phyloP scores from a whole-genome alignment of 192 early-diverging fungal species.

The Mortierella hygrophila region DNA sequence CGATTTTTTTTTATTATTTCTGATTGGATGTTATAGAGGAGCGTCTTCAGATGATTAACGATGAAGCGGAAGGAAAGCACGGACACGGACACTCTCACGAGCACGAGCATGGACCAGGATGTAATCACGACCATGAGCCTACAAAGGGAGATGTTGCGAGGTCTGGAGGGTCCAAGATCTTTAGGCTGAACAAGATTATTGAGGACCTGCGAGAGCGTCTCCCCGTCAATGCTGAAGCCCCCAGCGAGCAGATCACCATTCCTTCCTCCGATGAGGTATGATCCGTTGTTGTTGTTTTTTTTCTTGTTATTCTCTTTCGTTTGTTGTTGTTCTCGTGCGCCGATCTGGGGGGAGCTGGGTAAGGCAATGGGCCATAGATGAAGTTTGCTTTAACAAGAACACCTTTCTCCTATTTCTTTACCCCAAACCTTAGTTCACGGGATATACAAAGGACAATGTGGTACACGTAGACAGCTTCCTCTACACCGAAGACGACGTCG shows the following conservation, averaged over 20 bases:
- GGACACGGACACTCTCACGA: conserved; percentile 5
- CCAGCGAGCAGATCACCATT: conserved; percentile 60
- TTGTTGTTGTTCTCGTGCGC: neutral
- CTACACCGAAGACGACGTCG: conserved; percentile 70
- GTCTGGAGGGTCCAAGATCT: conserved; percentile 43
- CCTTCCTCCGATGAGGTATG: conserved; percentile 61
- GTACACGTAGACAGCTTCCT: conserved; percentile 72
- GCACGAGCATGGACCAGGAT: conserved; percentile 46
- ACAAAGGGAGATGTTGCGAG: conserved; percentile 22
- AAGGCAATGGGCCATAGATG: too few relatives aligned
- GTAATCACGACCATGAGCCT: conserved; percentile 28
- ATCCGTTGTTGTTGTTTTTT: neutral
- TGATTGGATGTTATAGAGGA: conserved; percentile 24
- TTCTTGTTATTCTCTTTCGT: neutral
- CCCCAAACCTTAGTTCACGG: conserved; percentile 56
- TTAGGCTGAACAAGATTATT: conserved; percentile 62
- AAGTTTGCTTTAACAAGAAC: neutral
- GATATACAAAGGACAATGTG: conserved; percentile 63
- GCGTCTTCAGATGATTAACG: conserved; percentile 36
- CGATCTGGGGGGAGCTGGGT: too few relatives aligned
- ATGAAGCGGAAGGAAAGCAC: conserved; percentile 28
- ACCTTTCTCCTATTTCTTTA: neutral
- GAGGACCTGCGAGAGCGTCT: conserved; percentile 63
- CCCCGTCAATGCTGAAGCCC: conserved; percentile 67
- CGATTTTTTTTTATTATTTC: neutral